These are phyloP conservation scores for Nymphaea thermarum DNA, from an alignment of 164 flowering plant genomes.

Conservation along the genomic window DNA sequence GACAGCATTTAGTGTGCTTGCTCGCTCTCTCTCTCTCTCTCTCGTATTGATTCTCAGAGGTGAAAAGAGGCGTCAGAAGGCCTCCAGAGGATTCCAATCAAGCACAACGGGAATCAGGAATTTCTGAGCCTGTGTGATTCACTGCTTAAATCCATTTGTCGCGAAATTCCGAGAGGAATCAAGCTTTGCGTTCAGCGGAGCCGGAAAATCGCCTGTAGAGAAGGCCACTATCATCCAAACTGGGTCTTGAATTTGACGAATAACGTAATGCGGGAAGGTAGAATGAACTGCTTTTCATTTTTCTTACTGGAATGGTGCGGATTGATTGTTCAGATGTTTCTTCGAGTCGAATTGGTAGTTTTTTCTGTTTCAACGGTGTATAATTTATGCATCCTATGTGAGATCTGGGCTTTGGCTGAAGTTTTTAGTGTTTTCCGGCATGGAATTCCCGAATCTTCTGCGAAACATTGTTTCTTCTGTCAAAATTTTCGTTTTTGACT, in stretches of 20 bases:
- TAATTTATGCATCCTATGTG: neutral
- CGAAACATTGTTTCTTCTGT: neutral
- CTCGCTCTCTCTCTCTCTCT: slow-evolving; percentile 1
- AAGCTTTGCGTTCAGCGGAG: neutral
- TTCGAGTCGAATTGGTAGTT: neutral
- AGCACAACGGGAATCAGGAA: neutral
- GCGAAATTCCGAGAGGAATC: too few relatives aligned
- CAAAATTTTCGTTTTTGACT: too few relatives aligned
- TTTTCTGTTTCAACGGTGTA: neutral
- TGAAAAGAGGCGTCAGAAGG: neutral
- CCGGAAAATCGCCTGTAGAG: neutral
- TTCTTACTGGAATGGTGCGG: neutral
- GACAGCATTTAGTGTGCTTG: slow-evolving; percentile 44
- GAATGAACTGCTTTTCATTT: neutral
- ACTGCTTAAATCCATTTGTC: neutral
- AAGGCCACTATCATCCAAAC: neutral
- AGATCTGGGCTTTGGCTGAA: neutral
- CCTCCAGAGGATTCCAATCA: neutral
- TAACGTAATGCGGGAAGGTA: neutral
- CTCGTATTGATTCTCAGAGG: neutral
- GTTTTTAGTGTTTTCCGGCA: neutral
- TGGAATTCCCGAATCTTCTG: neutral
- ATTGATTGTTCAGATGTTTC: neutral
- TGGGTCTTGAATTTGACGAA: neutral
- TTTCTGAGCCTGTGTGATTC: slow-evolving; percentile 2